These are phyloP conservation scores for Aureobasidium zeae DNA, from an alignment of 2,329 filamentous ascomycete genomes.

Conservation along the genomic window DNA sequence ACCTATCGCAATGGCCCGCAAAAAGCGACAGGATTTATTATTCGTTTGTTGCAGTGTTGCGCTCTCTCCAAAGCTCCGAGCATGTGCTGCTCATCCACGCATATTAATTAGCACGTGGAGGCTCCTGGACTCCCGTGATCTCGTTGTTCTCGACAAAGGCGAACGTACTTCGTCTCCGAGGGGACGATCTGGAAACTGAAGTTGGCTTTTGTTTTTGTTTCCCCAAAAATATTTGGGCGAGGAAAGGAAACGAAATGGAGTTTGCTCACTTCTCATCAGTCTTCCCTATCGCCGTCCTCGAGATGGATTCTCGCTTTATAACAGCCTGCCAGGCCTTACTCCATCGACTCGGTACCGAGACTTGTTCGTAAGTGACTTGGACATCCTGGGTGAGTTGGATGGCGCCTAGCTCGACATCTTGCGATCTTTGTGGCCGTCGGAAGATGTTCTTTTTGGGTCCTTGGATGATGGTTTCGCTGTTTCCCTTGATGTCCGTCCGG, in stretches of 20 bases:
- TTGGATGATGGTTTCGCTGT: background rate
- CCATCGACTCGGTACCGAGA: background rate
- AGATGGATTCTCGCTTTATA: background rate
- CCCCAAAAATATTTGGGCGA: background rate
- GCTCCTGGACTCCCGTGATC: background rate
- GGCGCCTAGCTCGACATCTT: constrained; percentile 4
- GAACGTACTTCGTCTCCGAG: constrained; percentile 9
- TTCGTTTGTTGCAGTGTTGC: too few relatives aligned
- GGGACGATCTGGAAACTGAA: background rate
- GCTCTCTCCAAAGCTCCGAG: too few relatives aligned
- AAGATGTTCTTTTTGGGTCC: constrained; percentile 9
- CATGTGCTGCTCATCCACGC: too few relatives aligned
- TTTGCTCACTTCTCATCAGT: constrained; percentile 2
- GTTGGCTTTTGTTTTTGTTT: background rate
- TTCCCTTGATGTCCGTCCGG: background rate
- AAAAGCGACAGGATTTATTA: too few relatives aligned
- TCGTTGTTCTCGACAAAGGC: background rate
- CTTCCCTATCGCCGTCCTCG: background rate
- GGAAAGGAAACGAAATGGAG: background rate
- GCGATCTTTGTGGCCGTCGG: background rate
- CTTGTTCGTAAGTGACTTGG: background rate
- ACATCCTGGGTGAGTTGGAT: background rate
- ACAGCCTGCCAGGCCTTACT: background rate
- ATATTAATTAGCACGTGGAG: too few relatives aligned
- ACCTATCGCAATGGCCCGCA: too few relatives aligned